Percentiles rank a stretch among this genome's conserved stretches.
phyloP scores from a whole-genome alignment of 805 yeast genomes.

The Kodamaea neixiangensis region DNA sequence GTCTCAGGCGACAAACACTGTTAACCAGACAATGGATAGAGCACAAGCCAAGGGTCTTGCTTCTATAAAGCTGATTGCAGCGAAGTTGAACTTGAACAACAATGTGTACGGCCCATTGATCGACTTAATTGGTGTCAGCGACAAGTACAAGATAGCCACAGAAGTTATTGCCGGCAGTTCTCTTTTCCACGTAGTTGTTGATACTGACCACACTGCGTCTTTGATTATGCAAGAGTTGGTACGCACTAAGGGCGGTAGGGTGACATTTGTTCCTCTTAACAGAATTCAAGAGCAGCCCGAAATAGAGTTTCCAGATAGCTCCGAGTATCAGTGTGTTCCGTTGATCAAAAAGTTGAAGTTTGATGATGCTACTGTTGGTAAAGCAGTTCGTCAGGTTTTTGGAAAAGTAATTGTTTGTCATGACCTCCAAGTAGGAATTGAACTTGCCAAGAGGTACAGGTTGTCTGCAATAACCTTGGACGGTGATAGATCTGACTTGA shows the following conservation, averaged over 20 bases:
- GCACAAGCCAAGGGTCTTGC: conserved; percentile 67
- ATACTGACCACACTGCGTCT: conserved; percentile 81
- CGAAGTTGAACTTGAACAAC: conserved; percentile 57
- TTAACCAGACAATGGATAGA: conserved; percentile 76
- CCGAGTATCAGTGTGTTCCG: conserved; percentile 67
- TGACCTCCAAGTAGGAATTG: conserved; percentile 66
- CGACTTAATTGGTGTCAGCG: conserved; percentile 77
- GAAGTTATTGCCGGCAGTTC: conserved; percentile 90
- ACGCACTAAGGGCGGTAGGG: conserved; percentile 74
- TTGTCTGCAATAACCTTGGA: conserved; percentile 83
- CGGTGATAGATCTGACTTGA: conserved; percentile 85
- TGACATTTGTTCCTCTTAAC: conserved; percentile 88
- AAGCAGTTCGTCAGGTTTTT: conserved; percentile 78
- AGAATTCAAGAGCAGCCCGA: conserved; percentile 47
- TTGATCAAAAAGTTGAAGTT: conserved; percentile 71
- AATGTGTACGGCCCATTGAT: conserved; percentile 82
- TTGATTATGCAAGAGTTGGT: conserved; percentile 73
- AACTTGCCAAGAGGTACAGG: conserved; percentile 58
- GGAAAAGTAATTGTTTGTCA: conserved; percentile 78
- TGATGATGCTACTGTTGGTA: conserved; percentile 51
- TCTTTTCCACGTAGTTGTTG: conserved; percentile 86
- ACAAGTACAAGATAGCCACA: conserved; percentile 79
- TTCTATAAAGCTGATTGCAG: conserved; percentile 64
- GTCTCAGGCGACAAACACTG: conserved; percentile 55
- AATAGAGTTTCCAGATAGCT: conserved; percentile 58